A percentile compares a stretch with the other conserved stretches of the same genome.
Evolutionary conservation across 1,284 basidiomycete genomes (phyloP).

Genomic region (Athelia sp.): DNA sequence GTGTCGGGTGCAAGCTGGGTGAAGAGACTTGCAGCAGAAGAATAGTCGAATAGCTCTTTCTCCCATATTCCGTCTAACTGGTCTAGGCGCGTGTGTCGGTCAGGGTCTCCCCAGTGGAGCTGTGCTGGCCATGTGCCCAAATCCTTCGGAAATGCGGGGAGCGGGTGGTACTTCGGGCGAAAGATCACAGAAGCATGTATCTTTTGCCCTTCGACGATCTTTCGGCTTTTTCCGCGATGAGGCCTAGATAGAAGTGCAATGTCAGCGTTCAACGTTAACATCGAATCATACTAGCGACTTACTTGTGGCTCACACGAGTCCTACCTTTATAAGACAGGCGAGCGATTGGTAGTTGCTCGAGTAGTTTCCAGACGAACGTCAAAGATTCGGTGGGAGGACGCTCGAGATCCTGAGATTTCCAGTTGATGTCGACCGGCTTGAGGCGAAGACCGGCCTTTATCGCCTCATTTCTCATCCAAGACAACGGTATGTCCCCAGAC

Average conservation of each 20-base stretch:
- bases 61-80: too few relatives aligned
- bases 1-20: too few relatives aligned
- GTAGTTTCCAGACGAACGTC: not conserved
- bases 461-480: constrained; percentile 25
- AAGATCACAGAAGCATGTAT: constrained; percentile 22
- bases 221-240: constrained; percentile 18
- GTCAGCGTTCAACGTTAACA: not conserved
- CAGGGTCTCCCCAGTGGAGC: too few relatives aligned
- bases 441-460: constrained; percentile 14
- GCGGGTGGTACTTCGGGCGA: not conserved
- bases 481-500: constrained; percentile 17
- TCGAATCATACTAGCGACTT: not conserved
- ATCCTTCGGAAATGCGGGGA: not conserved
- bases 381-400: not conserved
- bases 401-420: not conserved
- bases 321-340: not conserved
- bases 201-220: constrained; percentile 23
- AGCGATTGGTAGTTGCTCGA: not conserved
- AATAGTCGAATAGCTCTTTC: too few relatives aligned
- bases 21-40: too few relatives aligned
- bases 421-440: constrained; percentile 14
- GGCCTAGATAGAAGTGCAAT: constrained; percentile 14
- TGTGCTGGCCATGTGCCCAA: too few relatives aligned
- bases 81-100: too few relatives aligned
- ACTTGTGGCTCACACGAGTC: not conserved